phyloP scores from a whole-genome alignment of 2,329 filamentous ascomycete species.

The Epichloe bromicola region DNA sequence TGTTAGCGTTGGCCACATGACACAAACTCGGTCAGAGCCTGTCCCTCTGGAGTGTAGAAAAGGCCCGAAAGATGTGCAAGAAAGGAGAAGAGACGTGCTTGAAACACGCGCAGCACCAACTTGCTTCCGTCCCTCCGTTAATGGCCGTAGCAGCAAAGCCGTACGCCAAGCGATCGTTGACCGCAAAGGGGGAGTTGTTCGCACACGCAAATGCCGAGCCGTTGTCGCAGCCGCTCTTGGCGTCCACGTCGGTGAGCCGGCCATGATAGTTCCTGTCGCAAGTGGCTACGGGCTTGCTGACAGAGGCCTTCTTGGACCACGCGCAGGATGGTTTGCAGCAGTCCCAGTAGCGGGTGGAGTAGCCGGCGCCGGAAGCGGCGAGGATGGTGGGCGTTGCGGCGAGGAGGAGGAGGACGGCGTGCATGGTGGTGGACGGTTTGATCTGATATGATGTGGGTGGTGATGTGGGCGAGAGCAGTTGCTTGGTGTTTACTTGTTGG shows the following conservation, averaged over 20 bases:
- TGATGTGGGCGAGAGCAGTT: background rate
- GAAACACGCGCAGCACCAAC: slow-evolving; percentile 57
- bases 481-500: background rate
- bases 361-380: slow-evolving; percentile 16
- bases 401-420: slow-evolving; percentile 7
- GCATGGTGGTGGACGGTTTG: background rate
- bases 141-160: slow-evolving; percentile 51
- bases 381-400: slow-evolving; percentile 12
- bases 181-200: slow-evolving; percentile 48
- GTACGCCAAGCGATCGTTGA: slow-evolving; percentile 45
- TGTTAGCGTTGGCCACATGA: background rate
- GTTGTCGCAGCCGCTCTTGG: slow-evolving; percentile 40
- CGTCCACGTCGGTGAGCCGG: slow-evolving; percentile 35
- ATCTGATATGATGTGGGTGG: background rate
- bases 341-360: slow-evolving; percentile 39
- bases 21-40: no score
- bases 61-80: background rate
- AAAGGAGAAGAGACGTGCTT: slow-evolving; percentile 21
- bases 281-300: slow-evolving; percentile 35
- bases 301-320: slow-evolving; percentile 43
- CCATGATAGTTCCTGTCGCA: slow-evolving; percentile 40
- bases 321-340: slow-evolving; percentile 60
- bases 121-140: slow-evolving; percentile 38
- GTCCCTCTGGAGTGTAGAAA: background rate
- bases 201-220: slow-evolving; percentile 48